Percentiles rank a stretch among this genome's conserved stretches.
Conservation (phyloP, 176 grass and related monocot genomes). For the barley (Hordeum vulgare) region MorexV3_pseudomolecules_assembly NC_058522.1:555412629-555413128, state of each 20-base stretch:
- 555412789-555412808: too few relatives aligned
- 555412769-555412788: too few relatives aligned
- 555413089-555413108: background rate
- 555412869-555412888: background rate
- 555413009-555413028: background rate
- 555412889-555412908: background rate
- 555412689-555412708: conserved; percentile 11
- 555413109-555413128: too few relatives aligned
- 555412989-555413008: background rate
- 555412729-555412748: too few relatives aligned
- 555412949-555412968: conserved; percentile 15
- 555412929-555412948: conserved; percentile 23
- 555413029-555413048: background rate
- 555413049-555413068: background rate
- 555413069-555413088: background rate
- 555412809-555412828: background rate
- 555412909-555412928: background rate
- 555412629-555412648: background rate
- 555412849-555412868: background rate
- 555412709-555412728: background rate
- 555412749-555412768: too few relatives aligned
- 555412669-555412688: background rate
- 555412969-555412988: too few relatives aligned
- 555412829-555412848: too few relatives aligned
- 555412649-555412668: background rate